These are phyloP conservation scores for Suillus ampliporus DNA, from an alignment of 768 basidiomycete genomes.

Conservation along the genomic window DNA sequence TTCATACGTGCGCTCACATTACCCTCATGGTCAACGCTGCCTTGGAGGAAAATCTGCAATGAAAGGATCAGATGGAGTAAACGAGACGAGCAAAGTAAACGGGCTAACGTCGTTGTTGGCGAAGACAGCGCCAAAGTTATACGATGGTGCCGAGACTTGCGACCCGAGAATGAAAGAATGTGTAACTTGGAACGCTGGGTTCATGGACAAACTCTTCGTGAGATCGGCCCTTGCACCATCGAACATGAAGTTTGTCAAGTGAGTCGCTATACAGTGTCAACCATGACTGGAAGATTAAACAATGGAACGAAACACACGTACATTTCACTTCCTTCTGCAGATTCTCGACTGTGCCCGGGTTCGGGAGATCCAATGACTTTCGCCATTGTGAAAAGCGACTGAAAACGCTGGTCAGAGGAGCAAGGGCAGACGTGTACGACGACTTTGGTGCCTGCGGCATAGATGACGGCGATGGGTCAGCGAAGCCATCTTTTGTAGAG, in stretches of 20 bases:
- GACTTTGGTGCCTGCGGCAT: conserved; percentile 44
- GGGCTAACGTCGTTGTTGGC: conserved; percentile 75
- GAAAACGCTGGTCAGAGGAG: conserved; percentile 71
- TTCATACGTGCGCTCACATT: conserved; percentile 88
- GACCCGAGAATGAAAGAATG: conserved; percentile 95
- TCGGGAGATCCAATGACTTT: conserved; percentile 77
- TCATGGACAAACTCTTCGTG: conserved; percentile 89
- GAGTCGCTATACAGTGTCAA: conserved; percentile 64
- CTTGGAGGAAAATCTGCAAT: conserved; percentile 87
- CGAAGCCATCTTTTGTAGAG: conserved; percentile 48
- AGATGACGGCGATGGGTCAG: conserved; percentile 43
- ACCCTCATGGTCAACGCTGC: conserved; percentile 92
- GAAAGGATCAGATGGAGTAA: conserved; percentile 24
- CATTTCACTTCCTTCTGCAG: conserved; percentile 92
- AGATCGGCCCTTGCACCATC: conserved; percentile 98
- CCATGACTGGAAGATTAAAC: conserved; percentile 6
- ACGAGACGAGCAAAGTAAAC: conserved; percentile 21
- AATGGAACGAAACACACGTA: conserved; percentile 41
- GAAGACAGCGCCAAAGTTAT: conserved; percentile 94
- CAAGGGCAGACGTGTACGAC: conserved; percentile 36
- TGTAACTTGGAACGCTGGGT: conserved; percentile 97
- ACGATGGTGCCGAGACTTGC: conserved; percentile 81
- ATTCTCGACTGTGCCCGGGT: conserved; percentile 94
- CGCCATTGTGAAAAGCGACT: conserved; percentile 84
- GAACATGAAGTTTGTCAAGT: conserved; percentile 93